Base-by-base conservation (phyloP, 2,329 filamentous ascomycete species). In the Beauveria brongniartii region DNA sequence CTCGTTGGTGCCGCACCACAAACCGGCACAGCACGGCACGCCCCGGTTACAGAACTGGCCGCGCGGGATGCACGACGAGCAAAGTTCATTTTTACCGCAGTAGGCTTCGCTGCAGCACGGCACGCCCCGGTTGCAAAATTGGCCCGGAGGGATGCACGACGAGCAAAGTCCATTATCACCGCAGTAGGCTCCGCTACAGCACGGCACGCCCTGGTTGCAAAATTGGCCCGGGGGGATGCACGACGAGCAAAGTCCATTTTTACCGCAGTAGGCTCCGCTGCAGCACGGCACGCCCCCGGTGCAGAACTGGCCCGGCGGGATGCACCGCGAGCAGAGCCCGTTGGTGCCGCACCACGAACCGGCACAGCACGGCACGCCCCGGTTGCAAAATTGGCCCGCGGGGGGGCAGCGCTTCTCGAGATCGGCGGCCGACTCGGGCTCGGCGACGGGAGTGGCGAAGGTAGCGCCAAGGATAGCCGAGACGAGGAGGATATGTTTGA, bases 331-430 rank as follows among this genome's bases (percentile, higher is more conserved):
- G 46, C 56, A 59, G 7, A 59, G 8, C 24, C 14, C 16, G 50
- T 53, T 46, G 48, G 12, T 53, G 41, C 50, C 24, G 41, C 58
- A n/a, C n/a, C n/a, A n/a, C n/a, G n/a, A n/a, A n/a, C n/a, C n/a
- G n/a, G n/a, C n/a, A n/a, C n/a, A 60, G 40, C 58, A 60, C 14
- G 58, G 56, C 6, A 59, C 37, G 47, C 56, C 56, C 7, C 30
- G 44, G 47, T 53, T 59, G 56, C 56, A 59, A 28, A 59, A 63
- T 12, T 52, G 47, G 10, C 64, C 60, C 56, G 44, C 18, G 2
- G 7, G 16, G 41, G 5, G 28, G 55, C 55, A 58, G 20, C 57
- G 48, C 48, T 53, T 59, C 37, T 59, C 48, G 37, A 59, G 47
- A 10, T 7, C 24, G 22, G 41, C n/a, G n/a, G 34, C 34, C 12